Base-by-base conservation (phyloP, 148 eudicot species). In the Chenopodium berlandieri region DNA sequence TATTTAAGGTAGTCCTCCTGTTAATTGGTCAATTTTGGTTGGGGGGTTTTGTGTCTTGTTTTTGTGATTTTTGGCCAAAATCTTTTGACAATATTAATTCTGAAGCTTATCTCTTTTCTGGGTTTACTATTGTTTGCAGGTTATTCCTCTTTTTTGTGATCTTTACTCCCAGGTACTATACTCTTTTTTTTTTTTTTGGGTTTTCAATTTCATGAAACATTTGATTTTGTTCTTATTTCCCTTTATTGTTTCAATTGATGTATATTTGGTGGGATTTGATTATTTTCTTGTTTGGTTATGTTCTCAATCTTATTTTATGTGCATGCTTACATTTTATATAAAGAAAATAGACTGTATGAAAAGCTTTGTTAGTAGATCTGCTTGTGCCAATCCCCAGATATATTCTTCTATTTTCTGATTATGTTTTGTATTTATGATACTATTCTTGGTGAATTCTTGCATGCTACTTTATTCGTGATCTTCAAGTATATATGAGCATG, bases 11-110 rank as follows among this genome's bases (percentile, higher is more conserved):
- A 77, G 65, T 52, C 14, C 3, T 37, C 54, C 77, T 58, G 75
- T 76, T 54, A 52, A 14, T 81, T 84, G 67, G 80, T 80, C 86
- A 84, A 85, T 54, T 68, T 80, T 84, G 65, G 86, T 76, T 80
- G 78, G 75, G 71, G 50, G 65, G 44, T 17, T 40, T 75, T 75
- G 63, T 56, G 65, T 62, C 48, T 60, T 62, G 11, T 9, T 60
- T 4, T 71, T 60, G 40, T 71, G 76, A 60, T 58, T 79, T 44
- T 27, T 66, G 48, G 44, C 64, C 76, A 54, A 78, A 6, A 30
- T 22, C 30, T 73, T 46, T 72, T 75, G 16, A 8, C 68, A 37
- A 54, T 75, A 30, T 52, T 80, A 63, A 25, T 76, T 84, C 34
- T 23, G 47, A 80, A 63, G 60, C 47, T 80, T 77, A 31, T 74